phyloP scores from a whole-genome alignment of 441 rosid species.

The Croton setiger region DNA sequence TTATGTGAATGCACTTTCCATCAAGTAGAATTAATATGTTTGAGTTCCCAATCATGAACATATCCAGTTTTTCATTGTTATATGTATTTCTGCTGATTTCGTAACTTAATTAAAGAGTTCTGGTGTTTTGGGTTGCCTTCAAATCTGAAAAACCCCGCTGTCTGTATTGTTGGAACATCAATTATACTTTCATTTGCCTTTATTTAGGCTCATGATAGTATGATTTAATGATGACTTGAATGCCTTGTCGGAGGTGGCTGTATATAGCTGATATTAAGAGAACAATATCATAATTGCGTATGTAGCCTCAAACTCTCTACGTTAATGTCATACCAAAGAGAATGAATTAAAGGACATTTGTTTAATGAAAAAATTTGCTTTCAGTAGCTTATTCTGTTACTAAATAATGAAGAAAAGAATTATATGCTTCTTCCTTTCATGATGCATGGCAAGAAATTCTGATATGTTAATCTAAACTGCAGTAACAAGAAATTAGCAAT shows the following conservation, averaged over 20 bases:
- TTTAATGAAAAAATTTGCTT: not conserved
- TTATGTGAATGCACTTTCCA: constrained; percentile 2
- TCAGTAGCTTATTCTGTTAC: not conserved
- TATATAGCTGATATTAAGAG: not conserved
- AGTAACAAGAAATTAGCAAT: not conserved
- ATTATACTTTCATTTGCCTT: not conserved
- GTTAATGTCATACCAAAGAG: not conserved
- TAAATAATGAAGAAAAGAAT: not conserved
- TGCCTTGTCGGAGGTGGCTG: not conserved
- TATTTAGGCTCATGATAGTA: not conserved
- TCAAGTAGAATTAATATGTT: not conserved
- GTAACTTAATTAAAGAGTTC: not conserved
- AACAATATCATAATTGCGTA: not conserved
- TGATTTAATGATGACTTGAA: too few relatives aligned
- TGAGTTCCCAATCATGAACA: not conserved
- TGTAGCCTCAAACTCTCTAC: not conserved
- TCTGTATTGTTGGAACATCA: not conserved
- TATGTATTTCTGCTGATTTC: not conserved
- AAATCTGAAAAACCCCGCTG: not conserved
- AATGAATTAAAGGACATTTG: not conserved
- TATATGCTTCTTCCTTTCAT: not conserved
- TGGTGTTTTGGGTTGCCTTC: not conserved
- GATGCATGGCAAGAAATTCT: not conserved
- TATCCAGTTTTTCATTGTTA: too few relatives aligned
- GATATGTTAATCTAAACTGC: not conserved